Evolutionary conservation across 768 basidiomycete genomes (phyloP), one percentile per base, ranked within the genome.

Genomic region (Termitomyces sp.): DNA sequence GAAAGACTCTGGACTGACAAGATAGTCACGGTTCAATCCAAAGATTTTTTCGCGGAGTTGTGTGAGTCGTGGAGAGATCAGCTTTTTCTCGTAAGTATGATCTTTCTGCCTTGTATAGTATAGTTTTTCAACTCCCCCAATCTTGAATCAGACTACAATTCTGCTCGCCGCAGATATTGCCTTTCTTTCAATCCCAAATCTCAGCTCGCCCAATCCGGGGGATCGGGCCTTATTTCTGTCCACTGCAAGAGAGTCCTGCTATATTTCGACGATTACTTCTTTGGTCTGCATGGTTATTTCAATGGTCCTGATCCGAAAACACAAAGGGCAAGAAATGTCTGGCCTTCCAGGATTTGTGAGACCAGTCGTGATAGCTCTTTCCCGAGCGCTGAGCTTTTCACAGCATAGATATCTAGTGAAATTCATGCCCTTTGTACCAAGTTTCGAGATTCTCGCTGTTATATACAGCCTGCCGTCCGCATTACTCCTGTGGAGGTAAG

Each of bases 401-500:
- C 24, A 40, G 19, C 15, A 42, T 24, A 8, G 14, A 17, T 46
- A 40, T 21, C 37, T 46, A 21, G 15, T 0, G 9, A 26, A 15
- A 28, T 37, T 19, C 11, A n/a, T 40, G 22, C 35, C 46, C n/a
- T 14, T 24, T 1, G 24, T 24, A 2, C 53, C 45, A 14, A 37
- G 53, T 8, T 54, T 54, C 12, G 53, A 54, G 26, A 19, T 40
- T 19, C 45, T 54, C 17, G 53, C 53, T 26, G 24, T 15, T 26
- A 19, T 54, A 10, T 54, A 38, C 22, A 54, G 53, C 19, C 45
- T 46, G 3, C 53, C 53, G 9, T 54, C 44, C 22, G 53, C 53
- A n/a, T 32, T 54, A 22, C 53, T 54, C 15, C 22, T 26, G 17
- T 54, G 53, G 53, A 32, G 53, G 53, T 54, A 46, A 28, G 28